Evolutionary conservation across 179 eudicot genomes (phyloP).

Genomic region (Vitellaria paradoxa): DNA sequence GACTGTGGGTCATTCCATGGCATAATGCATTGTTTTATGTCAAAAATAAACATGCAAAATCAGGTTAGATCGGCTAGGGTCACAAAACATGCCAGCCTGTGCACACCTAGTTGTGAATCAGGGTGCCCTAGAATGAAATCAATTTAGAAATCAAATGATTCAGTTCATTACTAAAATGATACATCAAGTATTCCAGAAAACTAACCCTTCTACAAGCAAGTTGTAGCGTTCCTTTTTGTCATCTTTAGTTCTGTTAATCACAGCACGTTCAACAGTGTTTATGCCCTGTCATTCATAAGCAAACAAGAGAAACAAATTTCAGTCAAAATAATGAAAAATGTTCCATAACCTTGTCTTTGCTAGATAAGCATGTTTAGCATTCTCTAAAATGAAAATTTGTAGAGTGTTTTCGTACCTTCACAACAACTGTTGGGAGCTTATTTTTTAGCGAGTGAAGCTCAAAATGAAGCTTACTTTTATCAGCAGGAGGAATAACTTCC

Average conservation of each 20-base stretch:
- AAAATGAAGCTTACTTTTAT: slow-evolving; percentile 55
- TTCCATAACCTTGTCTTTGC: not conserved
- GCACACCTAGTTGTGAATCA: no score
- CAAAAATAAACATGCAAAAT: no score
- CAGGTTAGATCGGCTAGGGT: no score
- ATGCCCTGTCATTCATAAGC: slow-evolving; percentile 61
- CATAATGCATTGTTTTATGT: no score
- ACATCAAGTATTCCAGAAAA: slow-evolving; percentile 14
- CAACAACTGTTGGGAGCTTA: slow-evolving; percentile 64
- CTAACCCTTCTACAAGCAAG: slow-evolving; percentile 87
- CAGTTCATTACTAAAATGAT: not conserved
- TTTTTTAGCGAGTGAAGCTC: slow-evolving; percentile 53
- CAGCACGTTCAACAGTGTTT: slow-evolving; percentile 69
- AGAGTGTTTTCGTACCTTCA: slow-evolving; percentile 54
- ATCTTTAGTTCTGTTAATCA: slow-evolving; percentile 36
- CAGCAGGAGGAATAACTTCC: slow-evolving; percentile 43
- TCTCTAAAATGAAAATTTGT: not conserved
- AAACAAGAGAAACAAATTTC: slow-evolving; percentile 8
- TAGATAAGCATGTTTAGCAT: not conserved
- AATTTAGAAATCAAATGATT: slow-evolving; percentile 1
- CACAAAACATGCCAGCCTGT: no score
- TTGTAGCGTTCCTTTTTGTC: slow-evolving; percentile 44
- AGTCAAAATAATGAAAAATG: not conserved
- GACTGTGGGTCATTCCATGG: no score
- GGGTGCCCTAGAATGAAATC: not conserved